A percentile compares a stretch with the other conserved stretches of the same genome.
These are phyloP conservation scores for Agrocybe praecox DNA, from an alignment of 768 basidiomycete genomes.

Conservation along the genomic window DNA sequence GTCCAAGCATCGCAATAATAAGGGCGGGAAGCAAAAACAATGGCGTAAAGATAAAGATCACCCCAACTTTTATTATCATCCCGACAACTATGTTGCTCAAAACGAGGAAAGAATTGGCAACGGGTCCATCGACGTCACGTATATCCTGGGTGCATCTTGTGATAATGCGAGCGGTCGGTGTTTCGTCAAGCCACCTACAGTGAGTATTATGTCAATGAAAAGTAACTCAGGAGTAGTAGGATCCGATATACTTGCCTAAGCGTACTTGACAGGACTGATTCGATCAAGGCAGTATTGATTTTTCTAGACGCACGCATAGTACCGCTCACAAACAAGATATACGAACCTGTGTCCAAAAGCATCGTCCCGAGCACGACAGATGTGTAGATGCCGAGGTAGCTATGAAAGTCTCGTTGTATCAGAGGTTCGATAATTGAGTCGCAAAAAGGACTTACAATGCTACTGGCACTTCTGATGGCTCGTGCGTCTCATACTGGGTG, in stretches of 20 bases:
- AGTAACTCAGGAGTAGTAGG: neutral
- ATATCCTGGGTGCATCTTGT: conserved; percentile 27
- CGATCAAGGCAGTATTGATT: conserved; percentile 12
- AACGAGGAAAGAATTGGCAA: conserved; percentile 28
- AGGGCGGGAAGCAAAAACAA: conserved; percentile 44
- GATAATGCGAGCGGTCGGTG: conserved; percentile 17
- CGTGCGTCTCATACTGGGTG: conserved; percentile 38
- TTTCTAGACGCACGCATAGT: conserved; percentile 30
- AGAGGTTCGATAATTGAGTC: conserved; percentile 6
- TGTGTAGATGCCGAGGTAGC: conserved; percentile 43
- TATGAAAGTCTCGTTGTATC: conserved; percentile 15
- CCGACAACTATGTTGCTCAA: conserved; percentile 28
- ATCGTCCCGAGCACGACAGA: conserved; percentile 3
- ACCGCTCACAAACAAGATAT: conserved; percentile 28
- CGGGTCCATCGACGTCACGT: conserved; percentile 45
- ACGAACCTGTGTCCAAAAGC: neutral
- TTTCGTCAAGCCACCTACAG: conserved; percentile 21
- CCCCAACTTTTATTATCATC: conserved; percentile 41
- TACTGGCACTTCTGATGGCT: conserved; percentile 32
- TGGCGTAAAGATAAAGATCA: conserved; percentile 42
- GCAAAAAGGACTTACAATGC: conserved; percentile 32
- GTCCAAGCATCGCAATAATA: conserved; percentile 40
- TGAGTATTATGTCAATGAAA: neutral
- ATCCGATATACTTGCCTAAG: conserved; percentile 7
- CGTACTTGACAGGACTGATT: conserved; percentile 16